Evolutionary conservation across 1,284 basidiomycete species (phyloP).

Genomic region (Sporisorium exsertum): DNA sequence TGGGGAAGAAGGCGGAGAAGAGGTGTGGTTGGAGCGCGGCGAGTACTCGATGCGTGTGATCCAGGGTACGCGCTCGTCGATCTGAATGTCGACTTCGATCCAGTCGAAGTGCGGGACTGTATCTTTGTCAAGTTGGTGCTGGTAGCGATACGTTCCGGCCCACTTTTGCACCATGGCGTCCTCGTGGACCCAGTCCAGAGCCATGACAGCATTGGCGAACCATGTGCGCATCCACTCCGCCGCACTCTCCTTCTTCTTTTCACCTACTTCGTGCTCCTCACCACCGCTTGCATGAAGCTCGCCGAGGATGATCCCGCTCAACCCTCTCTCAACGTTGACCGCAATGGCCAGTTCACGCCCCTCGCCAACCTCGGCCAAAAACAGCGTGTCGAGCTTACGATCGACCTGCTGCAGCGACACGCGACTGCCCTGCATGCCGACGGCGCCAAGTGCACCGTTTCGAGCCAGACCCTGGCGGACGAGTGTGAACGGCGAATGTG

Average conservation of each 20-base stretch:
- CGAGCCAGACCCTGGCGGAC: background rate
- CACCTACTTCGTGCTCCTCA: background rate
- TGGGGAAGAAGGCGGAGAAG: no score
- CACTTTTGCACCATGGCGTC: background rate
- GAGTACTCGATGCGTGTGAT: constrained; percentile 18
- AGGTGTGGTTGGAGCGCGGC: background rate
- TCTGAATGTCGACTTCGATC: constrained; percentile 12
- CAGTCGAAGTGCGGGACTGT: background rate
- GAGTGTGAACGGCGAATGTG: background rate
- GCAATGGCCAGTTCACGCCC: background rate
- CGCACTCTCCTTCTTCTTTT: background rate
- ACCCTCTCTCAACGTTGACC: background rate
- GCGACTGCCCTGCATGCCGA: background rate
- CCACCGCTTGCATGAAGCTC: background rate
- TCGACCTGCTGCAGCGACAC: background rate
- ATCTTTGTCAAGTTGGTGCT: background rate
- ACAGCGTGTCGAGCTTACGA: background rate
- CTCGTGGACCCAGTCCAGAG: background rate
- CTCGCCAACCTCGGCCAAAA: background rate
- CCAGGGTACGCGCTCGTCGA: constrained; percentile 14
- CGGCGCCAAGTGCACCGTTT: background rate
- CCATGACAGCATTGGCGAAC: background rate
- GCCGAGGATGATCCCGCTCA: background rate
- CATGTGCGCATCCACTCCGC: background rate
- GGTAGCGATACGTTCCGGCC: background rate